Conservation (phyloP, 2,329 filamentous ascomycete genomes). For the Hypocrella siamensis region DNA sequence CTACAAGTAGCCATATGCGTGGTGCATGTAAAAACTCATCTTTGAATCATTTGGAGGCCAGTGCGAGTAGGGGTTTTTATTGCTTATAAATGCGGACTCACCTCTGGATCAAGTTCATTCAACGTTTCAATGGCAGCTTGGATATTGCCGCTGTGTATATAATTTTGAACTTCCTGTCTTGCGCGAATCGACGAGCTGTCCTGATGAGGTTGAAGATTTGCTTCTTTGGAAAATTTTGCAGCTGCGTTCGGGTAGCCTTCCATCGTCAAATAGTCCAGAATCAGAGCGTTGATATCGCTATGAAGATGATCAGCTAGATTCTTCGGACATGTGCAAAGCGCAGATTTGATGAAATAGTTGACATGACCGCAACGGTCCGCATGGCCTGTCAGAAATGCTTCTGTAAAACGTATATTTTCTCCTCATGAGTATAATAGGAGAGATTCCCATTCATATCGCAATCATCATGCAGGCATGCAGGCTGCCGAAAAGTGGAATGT, state of each 20-base stretch:
- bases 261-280: slow-evolving; percentile 93
- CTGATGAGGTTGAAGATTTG: slow-evolving; percentile 64
- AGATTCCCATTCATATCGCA: slow-evolving; percentile 99
- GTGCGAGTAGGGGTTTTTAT: background rate
- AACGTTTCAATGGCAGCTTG: slow-evolving; percentile 72
- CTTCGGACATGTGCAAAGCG: background rate
- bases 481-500: background rate
- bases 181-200: slow-evolving; percentile 59
- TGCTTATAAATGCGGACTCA: slow-evolving; percentile 31
- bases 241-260: slow-evolving; percentile 90
- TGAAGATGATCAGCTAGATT: slow-evolving; percentile 12
- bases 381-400: background rate
- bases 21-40: slow-evolving; percentile 90
- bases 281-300: slow-evolving; percentile 88
- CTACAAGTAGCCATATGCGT: slow-evolving; percentile 76
- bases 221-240: slow-evolving; percentile 84
- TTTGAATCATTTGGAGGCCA: slow-evolving; percentile 64
- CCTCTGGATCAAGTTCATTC: slow-evolving; percentile 82
- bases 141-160: slow-evolving; percentile 75
- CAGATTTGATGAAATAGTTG: background rate
- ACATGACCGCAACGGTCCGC: no score
- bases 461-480: slow-evolving; percentile 53
- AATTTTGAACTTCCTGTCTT: slow-evolving; percentile 68
- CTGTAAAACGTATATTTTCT: slow-evolving; percentile 49
- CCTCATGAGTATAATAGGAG: slow-evolving; percentile 88